Evolutionary conservation across 805 yeast genomes (phyloP), one percentile per base, ranked within the genome.

Genomic region (Pichia paraexigua): DNA sequence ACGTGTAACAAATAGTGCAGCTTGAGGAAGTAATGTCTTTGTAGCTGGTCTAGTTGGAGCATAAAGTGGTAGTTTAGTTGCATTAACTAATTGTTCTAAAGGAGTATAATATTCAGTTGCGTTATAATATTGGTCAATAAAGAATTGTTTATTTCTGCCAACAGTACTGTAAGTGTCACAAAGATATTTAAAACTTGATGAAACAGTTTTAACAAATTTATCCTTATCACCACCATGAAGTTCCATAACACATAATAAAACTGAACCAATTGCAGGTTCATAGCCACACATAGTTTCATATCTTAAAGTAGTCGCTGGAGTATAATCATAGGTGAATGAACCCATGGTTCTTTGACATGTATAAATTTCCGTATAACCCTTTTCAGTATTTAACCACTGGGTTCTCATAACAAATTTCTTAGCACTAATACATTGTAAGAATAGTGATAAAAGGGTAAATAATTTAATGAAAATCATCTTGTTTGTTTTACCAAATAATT

Each of bases 221-320:
- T 27, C 13, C 5, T 6, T 27, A 11, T 27, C 9, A 10, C 30
- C 12, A 7, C 12, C 9, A 6, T 27, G 5, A 9, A 27, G 30
- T 6, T 7, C 5, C 8, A 40, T 41, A 5, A 48, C 40, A 45
- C 63, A 59, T 15, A 55, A 9, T 13, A 55, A 32, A 1, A 58
- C 1, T 3, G 57, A 20, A 5, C 61, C 63, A 11, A 51, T 39
- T 7, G 45, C 50, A 11, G 61, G 63, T 3, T 60, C 54, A 41
- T 59, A 58, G 2, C 46, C 48, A 45, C 60, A 58, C 5, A 32
- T 10, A 8, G 27, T 35, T 18, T 51, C 51, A 20, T 46, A 50
- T 2, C 30, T 8, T 25, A 25, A 22, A 6, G 30, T 8, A 5
- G 35, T 22, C 8, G 30, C 27, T 10, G 51, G 43, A 18, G 32